phyloP scores from a whole-genome alignment of 1,139 yeast species.

The Candida sp. region DNA sequence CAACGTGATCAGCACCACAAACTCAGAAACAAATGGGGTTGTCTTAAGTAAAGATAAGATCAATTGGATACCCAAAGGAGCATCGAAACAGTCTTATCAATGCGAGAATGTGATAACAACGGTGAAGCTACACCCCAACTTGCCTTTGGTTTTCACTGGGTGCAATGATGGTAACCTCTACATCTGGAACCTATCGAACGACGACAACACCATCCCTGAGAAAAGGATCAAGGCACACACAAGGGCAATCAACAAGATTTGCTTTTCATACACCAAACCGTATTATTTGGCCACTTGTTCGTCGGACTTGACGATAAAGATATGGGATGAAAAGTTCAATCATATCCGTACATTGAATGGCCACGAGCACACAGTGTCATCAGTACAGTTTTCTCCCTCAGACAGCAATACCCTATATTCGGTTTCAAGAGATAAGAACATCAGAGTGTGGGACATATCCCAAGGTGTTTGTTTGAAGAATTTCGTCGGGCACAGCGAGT shows the following conservation, averaged over 20 bases:
- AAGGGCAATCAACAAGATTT: constrained; percentile 64
- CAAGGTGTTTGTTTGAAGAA: constrained; percentile 72
- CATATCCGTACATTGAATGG: constrained; percentile 75
- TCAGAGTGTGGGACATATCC: constrained; percentile 79
- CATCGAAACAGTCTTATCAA: constrained; percentile 57
- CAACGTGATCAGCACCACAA: constrained; percentile 23
- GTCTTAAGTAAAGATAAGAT: constrained; percentile 36
- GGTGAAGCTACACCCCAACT: constrained; percentile 72
- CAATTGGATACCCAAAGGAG: constrained; percentile 70
- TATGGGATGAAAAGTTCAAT: constrained; percentile 67
- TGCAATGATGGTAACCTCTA: constrained; percentile 77
- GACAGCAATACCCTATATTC: constrained; percentile 57
- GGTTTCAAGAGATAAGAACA: constrained; percentile 77
- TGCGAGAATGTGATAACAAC: constrained; percentile 60
- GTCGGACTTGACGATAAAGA: constrained; percentile 71
- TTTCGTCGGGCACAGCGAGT: constrained; percentile 82
- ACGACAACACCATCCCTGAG: constrained; percentile 66
- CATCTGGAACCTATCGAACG: constrained; percentile 68
- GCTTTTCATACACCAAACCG: constrained; percentile 22
- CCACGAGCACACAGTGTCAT: constrained; percentile 90
- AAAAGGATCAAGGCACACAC: constrained; percentile 78
- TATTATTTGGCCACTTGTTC: constrained; percentile 63
- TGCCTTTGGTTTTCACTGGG: constrained; percentile 70
- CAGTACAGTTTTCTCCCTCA: constrained; percentile 51
- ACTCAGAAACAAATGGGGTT: constrained; percentile 7